Percentiles rank a stretch among this genome's conserved stretches.
phyloP scores from a whole-genome alignment of 2,329 filamentous ascomycete species.

The Hypoxylon sp. region DNA sequence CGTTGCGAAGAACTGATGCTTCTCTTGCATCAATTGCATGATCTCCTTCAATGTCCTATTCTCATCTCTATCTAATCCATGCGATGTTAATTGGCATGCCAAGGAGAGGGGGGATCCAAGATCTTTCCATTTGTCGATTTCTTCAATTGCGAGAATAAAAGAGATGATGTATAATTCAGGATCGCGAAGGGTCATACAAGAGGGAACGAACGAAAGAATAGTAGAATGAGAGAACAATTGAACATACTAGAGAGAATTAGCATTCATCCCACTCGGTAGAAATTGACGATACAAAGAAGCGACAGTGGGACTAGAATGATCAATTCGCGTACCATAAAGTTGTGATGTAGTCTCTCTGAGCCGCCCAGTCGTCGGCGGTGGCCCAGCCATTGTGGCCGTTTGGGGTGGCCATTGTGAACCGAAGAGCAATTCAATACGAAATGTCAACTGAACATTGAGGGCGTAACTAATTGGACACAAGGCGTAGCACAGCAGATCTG shows the following conservation, averaged over 20 bases:
- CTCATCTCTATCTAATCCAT: constrained; percentile 46
- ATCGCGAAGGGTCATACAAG: constrained; percentile 5
- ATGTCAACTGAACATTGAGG: constrained; percentile 10
- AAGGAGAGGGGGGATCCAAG: neutral
- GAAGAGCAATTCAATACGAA: constrained; percentile 11
- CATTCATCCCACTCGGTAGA: neutral
- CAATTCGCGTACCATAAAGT: constrained; percentile 43
- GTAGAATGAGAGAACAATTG: constrained; percentile 3
- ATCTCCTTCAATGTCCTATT: constrained; percentile 54
- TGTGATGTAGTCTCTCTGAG: constrained; percentile 48
- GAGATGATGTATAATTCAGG: constrained; percentile 12
- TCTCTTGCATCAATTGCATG: constrained; percentile 52
- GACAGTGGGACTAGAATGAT: neutral
- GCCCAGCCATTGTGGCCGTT: constrained; percentile 49
- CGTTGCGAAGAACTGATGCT: constrained; percentile 68
- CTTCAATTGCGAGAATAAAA: constrained; percentile 4
- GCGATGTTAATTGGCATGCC: constrained; percentile 17
- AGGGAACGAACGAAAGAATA: neutral
- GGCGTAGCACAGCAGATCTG: constrained; percentile 21
- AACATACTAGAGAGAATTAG: constrained; percentile 36
- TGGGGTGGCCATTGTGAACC: constrained; percentile 44
- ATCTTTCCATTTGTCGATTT: neutral
- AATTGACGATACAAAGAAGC: neutral
- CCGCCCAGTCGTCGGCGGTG: constrained; percentile 50
- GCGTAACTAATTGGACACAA: constrained; percentile 5